Conservation (phyloP, 2,329 filamentous ascomycete species). For the Diplodia intermedia region DNA sequence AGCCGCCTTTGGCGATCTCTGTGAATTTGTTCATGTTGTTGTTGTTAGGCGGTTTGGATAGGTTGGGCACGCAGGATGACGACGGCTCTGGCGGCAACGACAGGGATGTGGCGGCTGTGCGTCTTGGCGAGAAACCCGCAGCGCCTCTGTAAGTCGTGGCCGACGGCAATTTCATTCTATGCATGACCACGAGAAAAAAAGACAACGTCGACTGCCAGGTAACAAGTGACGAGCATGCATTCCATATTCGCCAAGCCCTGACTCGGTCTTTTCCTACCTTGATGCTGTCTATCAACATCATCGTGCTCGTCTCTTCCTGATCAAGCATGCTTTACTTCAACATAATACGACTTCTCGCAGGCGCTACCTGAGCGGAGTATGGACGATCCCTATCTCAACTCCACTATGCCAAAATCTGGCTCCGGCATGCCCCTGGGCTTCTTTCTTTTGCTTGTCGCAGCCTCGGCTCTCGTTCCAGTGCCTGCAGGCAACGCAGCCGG, state of each 20-base stretch:
- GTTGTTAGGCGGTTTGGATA: not conserved
- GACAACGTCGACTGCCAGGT: not conserved
- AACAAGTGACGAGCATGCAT: not conserved
- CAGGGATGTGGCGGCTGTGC: constrained; percentile 10
- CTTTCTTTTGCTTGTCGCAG: constrained; percentile 31
- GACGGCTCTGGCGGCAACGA: constrained; percentile 16
- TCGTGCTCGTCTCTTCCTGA: not conserved
- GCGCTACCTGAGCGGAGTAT: not conserved
- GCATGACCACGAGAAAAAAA: not conserved
- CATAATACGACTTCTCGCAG: not conserved
- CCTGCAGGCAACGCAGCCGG: not conserved
- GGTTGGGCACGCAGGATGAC: constrained; percentile 28
- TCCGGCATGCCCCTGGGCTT: constrained; percentile 29
- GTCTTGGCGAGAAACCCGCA: not conserved
- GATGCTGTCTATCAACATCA: not conserved
- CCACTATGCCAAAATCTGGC: constrained; percentile 27
- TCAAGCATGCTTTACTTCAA: not conserved
- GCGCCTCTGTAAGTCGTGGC: constrained; percentile 12
- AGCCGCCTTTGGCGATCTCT: constrained; percentile 56
- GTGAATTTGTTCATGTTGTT: constrained; percentile 45
- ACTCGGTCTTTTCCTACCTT: not conserved
- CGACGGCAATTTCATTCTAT: not conserved
- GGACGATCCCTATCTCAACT: constrained; percentile 5
- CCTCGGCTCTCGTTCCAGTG: constrained; percentile 31
- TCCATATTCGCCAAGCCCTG: not conserved